Evolutionary conservation across 164 flowering plant species (phyloP).

Genomic region (Chimonanthus praecox): DNA sequence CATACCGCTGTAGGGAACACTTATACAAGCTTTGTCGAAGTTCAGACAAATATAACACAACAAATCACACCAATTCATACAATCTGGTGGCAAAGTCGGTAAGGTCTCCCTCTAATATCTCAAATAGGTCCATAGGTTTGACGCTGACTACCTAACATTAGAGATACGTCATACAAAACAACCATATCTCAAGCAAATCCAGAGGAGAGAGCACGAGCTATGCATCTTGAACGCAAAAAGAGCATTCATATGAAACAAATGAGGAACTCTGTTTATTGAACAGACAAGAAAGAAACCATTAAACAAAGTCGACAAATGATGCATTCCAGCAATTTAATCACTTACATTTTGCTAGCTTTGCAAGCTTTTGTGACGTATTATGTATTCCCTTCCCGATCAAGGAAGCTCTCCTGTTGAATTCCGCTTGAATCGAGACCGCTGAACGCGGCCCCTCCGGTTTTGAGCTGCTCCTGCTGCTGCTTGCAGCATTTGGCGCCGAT

Average conservation of each 20-base stretch:
- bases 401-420: slow-evolving; percentile 81
- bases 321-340: background rate
- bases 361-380: slow-evolving; percentile 87
- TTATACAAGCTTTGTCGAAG: no score
- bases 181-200: no score
- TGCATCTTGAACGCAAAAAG: no score
- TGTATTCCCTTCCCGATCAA: slow-evolving; percentile 87
- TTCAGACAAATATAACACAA: no score
- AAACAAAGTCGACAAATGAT: background rate
- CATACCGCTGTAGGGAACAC: no score
- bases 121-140: no score
- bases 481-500: slow-evolving; percentile 26
- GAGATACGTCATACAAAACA: no score
- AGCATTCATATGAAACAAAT: background rate
- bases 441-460: slow-evolving; percentile 38
- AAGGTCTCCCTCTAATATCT: no score
- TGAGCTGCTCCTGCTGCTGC: slow-evolving; percentile 24
- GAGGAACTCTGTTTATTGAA: background rate
- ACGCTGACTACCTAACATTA: no score
- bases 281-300: background rate
- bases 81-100: no score
- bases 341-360: slow-evolving; percentile 92
- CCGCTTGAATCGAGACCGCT: slow-evolving; percentile 65
- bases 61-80: no score
- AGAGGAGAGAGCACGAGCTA: no score